phyloP scores from a whole-genome alignment of 176 grass and related monocot species.

The Oryza meridionalis region DNA sequence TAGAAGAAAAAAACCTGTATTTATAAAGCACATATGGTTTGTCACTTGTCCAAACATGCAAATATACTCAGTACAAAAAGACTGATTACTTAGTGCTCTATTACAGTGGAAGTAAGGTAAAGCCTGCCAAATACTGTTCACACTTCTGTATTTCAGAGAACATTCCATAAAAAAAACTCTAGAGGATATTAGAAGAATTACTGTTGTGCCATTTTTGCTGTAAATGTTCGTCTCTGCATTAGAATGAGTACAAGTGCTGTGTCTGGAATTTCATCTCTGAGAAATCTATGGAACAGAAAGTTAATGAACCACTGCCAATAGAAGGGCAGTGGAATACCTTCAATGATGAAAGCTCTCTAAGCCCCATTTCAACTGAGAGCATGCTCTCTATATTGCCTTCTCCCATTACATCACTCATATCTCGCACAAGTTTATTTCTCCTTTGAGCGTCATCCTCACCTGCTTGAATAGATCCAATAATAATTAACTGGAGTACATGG shows the following conservation, averaged over 20 bases:
- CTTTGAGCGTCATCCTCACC: constrained; percentile 67
- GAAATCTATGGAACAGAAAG: constrained; percentile 39
- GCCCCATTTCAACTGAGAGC: constrained; percentile 99
- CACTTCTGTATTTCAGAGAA: not conserved
- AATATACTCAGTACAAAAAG: constrained; percentile 5
- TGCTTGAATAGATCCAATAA: constrained; percentile 46
- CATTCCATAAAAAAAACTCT: too few relatives aligned
- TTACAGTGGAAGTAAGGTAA: constrained; percentile 20
- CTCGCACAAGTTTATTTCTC: constrained; percentile 79
- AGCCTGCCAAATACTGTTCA: not conserved
- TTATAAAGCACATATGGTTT: not conserved
- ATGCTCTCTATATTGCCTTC: constrained; percentile 99
- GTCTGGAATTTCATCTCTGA: constrained; percentile 4
- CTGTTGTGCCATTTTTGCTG: constrained; percentile 13
- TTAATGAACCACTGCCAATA: constrained; percentile 5
- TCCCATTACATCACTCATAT: constrained; percentile 88
- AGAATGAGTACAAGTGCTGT: constrained; percentile 10
- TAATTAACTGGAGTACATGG: constrained; percentile 36
- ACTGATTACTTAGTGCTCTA: constrained; percentile 3
- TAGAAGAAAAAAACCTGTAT: not conserved
- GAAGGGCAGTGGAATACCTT: constrained; percentile 56
- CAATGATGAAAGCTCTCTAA: constrained; percentile 90
- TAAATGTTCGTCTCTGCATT: not conserved
- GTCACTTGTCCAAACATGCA: constrained; percentile 8
- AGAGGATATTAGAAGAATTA: constrained; percentile 11